Conservation (phyloP, 345 rosid genomes). For the Gossypium raimondii region DNA sequence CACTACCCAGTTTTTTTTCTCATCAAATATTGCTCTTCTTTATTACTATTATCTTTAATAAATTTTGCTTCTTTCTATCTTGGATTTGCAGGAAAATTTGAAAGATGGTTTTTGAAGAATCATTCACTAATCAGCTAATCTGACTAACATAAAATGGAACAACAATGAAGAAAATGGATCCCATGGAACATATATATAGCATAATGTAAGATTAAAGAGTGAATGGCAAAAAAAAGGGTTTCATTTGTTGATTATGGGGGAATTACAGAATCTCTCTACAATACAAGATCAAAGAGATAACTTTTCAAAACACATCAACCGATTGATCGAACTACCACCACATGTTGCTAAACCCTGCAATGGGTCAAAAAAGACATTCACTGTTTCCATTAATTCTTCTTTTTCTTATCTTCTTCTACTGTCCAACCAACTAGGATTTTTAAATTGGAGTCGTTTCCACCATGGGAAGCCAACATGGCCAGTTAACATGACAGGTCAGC, state of each 20-base stretch:
- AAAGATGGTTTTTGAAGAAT: background rate
- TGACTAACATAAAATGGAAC: slow-evolving; percentile 54
- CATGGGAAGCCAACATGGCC: no score
- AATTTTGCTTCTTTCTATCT: no score
- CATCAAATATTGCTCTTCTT: slow-evolving; percentile 19
- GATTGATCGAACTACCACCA: slow-evolving; percentile 63
- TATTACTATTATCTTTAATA: background rate
- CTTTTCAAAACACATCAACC: slow-evolving; percentile 53
- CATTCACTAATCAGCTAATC: slow-evolving; percentile 45
- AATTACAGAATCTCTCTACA: slow-evolving; percentile 72
- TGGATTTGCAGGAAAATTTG: background rate
- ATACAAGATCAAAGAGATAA: slow-evolving; percentile 52
- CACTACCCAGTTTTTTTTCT: slow-evolving; percentile 6
- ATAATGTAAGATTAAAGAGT: background rate
- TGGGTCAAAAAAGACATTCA: no score
- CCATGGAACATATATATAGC: slow-evolving; percentile 33
- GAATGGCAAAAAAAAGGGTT: no score
- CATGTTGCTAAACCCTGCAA: slow-evolving; percentile 49
- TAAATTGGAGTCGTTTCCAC: no score
- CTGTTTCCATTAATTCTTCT: no score
- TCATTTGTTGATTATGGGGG: background rate
- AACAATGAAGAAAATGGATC: slow-evolving; percentile 48
- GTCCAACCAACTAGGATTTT: no score
- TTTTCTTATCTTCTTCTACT: no score
- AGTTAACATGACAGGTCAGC: no score